Evolutionary conservation across 345 rosid genomes (phyloP).

Genomic region (Ceriops tagal): DNA sequence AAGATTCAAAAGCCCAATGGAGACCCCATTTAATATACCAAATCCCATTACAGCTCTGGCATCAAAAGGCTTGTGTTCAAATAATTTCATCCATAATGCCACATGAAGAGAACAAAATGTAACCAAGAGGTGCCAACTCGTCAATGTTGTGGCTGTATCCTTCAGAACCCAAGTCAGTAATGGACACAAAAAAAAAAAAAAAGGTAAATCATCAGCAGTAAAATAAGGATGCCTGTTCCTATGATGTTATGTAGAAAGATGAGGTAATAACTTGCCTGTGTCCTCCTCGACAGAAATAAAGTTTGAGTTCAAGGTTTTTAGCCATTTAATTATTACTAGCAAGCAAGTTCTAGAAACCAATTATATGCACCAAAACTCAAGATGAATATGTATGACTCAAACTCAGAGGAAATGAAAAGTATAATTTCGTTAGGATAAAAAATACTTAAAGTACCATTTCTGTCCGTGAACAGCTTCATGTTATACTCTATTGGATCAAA

Average conservation of each 20-base stretch:
- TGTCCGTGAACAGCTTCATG: too few species aligned
- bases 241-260: too few species aligned
- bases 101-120: slow-evolving; percentile 99
- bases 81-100: slow-evolving; percentile 93
- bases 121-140: slow-evolving; percentile 99
- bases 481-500: too few species aligned
- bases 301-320: too few species aligned
- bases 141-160: slow-evolving; percentile 86
- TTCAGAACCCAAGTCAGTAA: background rate
- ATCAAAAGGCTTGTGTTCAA: slow-evolving; percentile 99
- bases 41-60: slow-evolving; percentile 99
- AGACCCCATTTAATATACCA: slow-evolving; percentile 95
- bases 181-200: background rate
- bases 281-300: too few species aligned
- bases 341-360: too few species aligned
- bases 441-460: too few species aligned
- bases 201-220: background rate
- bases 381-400: too few species aligned
- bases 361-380: too few species aligned
- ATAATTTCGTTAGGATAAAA: background rate
- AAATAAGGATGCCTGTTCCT: background rate
- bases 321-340: too few species aligned
- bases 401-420: background rate
- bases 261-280: too few species aligned
- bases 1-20: slow-evolving; percentile 95